Evolutionary conservation across 2,329 filamentous ascomycete species (phyloP), one percentile per base, ranked within the genome.

Genomic region (Daldinia sp.): DNA sequence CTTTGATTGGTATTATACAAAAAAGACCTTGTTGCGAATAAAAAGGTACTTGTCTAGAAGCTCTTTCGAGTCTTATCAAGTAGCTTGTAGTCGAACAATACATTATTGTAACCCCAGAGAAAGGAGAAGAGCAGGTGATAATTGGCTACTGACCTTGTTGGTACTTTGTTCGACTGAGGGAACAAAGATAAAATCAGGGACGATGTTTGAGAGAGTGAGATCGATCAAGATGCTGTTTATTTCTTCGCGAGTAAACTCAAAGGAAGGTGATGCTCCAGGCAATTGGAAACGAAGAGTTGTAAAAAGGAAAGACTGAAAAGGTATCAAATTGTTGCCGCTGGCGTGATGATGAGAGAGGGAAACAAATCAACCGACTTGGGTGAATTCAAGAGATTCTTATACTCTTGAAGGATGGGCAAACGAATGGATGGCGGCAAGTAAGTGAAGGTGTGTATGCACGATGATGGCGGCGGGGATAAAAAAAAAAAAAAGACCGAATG

Each of bases 261-360:
- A 78, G 74, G 72, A 74, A 77, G 73, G 67, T 76, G 74, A 71
- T 80, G 79, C 79, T 71, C 79, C 79, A 77, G 79, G 79, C 79
- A 74, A 70, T 63, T 72, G 64, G 66, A 66, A 63, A 67, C 48
- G 72, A 73, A 68, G 48, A 71, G 68, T 61, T 68, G 70, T 61
- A 70, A 62, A 63, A 72, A 62, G 48, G 73, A 73, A 71, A 67
- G 72, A 75, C 70, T 73, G 67, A 48, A 68, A 71, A 71, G 70
- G 68, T 70, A 72, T 74, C 68, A 60, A 69, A 69, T 67, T 71
- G 68, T 49, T 72, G 70, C 70, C 70, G 67, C 69, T 70, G 67
- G 71, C 71, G 67, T 75, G 70, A 69, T 60, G 64, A 67, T 48
- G 67, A 58, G 71, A 67, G 71, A 68, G 64, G 64, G 78, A 78